Evolutionary conservation across 2,329 filamentous ascomycete species (phyloP).

Genomic region (Myriosclerotinia duriaeana): DNA sequence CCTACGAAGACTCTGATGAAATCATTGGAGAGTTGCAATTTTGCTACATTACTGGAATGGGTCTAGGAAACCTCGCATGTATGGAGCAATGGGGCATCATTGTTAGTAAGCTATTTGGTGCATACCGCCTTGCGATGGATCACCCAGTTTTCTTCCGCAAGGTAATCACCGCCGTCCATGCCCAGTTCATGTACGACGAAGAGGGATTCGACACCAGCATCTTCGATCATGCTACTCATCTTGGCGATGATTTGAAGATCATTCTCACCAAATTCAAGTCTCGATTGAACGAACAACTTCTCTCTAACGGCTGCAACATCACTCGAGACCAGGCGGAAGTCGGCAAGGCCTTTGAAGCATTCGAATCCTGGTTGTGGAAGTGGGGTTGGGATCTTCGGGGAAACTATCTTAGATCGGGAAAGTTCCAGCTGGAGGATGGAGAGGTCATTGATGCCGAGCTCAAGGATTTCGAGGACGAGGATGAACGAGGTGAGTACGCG

Average conservation of each 20-base stretch:
- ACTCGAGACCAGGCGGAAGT: slow-evolving; percentile 48
- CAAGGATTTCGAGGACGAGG: slow-evolving; percentile 54
- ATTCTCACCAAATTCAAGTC: slow-evolving; percentile 56
- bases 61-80: slow-evolving; percentile 58
- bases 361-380: slow-evolving; percentile 51
- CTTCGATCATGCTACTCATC: slow-evolving; percentile 39
- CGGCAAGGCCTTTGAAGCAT: slow-evolving; percentile 49
- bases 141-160: slow-evolving; percentile 48
- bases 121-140: slow-evolving; percentile 47
- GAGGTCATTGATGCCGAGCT: slow-evolving; percentile 49
- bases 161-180: slow-evolving; percentile 53
- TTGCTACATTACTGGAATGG: slow-evolving; percentile 56
- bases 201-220: slow-evolving; percentile 50
- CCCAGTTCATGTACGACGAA: slow-evolving; percentile 56
- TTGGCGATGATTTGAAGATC: slow-evolving; percentile 44
- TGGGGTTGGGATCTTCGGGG: slow-evolving; percentile 56
- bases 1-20: slow-evolving; percentile 44
- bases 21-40: slow-evolving; percentile 62
- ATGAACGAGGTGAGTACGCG: slow-evolving; percentile 44
- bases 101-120: slow-evolving; percentile 52
- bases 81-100: slow-evolving; percentile 63
- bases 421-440: slow-evolving; percentile 54
- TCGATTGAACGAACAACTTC: slow-evolving; percentile 51
- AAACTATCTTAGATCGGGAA: slow-evolving; percentile 51
- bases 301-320: slow-evolving; percentile 41